A percentile compares a stretch with the other conserved stretches of the same genome.
Evolutionary conservation across 768 basidiomycete genomes (phyloP).

Genomic region (Hysterangium stoloniferum): DNA sequence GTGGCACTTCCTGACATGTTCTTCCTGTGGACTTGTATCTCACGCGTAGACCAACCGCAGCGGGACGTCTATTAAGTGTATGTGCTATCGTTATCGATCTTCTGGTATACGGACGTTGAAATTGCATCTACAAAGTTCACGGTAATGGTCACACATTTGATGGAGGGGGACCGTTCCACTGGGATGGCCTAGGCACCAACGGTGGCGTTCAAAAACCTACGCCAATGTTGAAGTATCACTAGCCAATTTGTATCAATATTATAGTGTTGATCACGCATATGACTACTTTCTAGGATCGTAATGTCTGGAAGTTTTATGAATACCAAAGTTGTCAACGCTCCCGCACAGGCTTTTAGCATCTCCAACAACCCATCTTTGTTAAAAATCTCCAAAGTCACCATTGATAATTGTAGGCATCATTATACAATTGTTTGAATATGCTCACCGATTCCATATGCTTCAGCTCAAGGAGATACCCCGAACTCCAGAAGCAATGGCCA

Average conservation of each 20-base stretch:
- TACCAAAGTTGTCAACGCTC: conserved; percentile 33
- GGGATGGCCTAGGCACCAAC: conserved; percentile 25
- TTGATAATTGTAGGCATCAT: conserved; percentile 47
- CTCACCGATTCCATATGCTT: neutral
- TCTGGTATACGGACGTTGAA: neutral
- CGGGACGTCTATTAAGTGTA: conserved; percentile 42
- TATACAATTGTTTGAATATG: neutral
- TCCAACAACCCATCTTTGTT: conserved; percentile 21
- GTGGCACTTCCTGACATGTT: too few species aligned
- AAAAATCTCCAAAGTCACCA: conserved; percentile 38
- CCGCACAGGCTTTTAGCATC: conserved; percentile 27
- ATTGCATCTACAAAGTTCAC: conserved; percentile 20
- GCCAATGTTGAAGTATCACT: conserved; percentile 41
- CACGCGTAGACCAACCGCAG: too few species aligned
- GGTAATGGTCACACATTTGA: conserved; percentile 35
- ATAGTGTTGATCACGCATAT: neutral
- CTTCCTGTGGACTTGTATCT: too few species aligned
- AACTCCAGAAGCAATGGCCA: conserved; percentile 44
- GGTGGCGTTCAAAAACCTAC: conserved; percentile 21
- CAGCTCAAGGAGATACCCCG: conserved; percentile 44
- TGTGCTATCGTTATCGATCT: conserved; percentile 12
- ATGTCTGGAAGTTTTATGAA: conserved; percentile 35
- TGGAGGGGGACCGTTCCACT: conserved; percentile 36
- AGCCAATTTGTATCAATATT: neutral
- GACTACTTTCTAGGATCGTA: conserved; percentile 16